Base-by-base conservation (phyloP, 331 rosid species). In the Malus hybrid region DNA sequence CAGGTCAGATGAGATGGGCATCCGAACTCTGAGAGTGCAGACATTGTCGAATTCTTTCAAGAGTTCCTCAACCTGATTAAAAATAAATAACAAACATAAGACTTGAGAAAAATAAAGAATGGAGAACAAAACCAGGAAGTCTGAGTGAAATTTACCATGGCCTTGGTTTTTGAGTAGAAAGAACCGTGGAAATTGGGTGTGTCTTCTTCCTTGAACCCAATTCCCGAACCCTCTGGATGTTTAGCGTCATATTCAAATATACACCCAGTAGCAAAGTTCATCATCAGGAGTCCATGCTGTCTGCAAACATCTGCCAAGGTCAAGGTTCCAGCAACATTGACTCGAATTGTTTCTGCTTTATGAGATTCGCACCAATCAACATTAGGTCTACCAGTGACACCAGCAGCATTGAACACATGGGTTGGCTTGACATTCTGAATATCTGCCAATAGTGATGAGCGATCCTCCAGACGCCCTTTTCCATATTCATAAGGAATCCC, bases 291-390 rank as follows among this genome's bases (percentile, higher is more conserved):
- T 28, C 92, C 93, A 64, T 88, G 85, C 86, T 93, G 94, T 84
- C 96, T 80, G 87, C 94, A 86, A 71, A 90, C 94, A 82, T 90
- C 96, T 56, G 97, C 97, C 81, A 93, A 74, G 74, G 96, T 93
- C 71, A 93, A 86, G 82, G 97, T 93, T 69, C 96, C 97, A 69
- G 87, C 87, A 32, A 93, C 97, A 56, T 93, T 93, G 75, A 83
- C 10, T 6, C 96, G 91, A 77, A 90, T 90, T 44, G 96, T 90
- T 77, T 93, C 97, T 0, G 94, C 63, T 71, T 88, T 90, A 65
- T 93, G 97, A 77, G 92, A 82, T 78, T 92, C 97, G 57, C 97
- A 92, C 97, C 97, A 92, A 74, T 92, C 97, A 32, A 92, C 97
- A 85, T 92, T 92, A 77, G 97, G 97, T 80, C 97, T 82, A 48